These are phyloP conservation scores for Neurospora sp. DNA, from an alignment of 495 filamentous ascomycete genomes.

Conservation along the genomic window DNA sequence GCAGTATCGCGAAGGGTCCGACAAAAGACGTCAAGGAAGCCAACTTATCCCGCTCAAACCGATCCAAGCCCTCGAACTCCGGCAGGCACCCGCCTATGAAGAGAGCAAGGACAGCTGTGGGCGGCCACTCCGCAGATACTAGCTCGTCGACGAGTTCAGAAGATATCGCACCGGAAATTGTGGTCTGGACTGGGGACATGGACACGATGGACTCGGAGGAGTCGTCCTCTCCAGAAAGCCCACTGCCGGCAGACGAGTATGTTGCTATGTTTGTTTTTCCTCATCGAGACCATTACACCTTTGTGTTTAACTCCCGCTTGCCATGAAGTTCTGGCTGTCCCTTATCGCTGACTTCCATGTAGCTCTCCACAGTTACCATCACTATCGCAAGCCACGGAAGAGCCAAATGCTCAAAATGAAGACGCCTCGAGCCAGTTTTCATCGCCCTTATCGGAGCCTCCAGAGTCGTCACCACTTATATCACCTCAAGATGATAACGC, in stretches of 20 bases:
- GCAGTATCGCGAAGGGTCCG: slow-evolving; percentile 13
- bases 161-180: slow-evolving; percentile 27
- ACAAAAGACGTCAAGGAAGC: slow-evolving; percentile 8
- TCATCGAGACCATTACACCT: background rate
- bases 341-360: background rate
- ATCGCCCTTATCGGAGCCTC: slow-evolving; percentile 14
- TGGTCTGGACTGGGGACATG: slow-evolving; percentile 29
- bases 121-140: slow-evolving; percentile 5
- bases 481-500: background rate
- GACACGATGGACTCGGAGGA: slow-evolving; percentile 15
- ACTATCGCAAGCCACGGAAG: background rate
- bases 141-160: slow-evolving; percentile 4
- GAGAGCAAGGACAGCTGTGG: background rate
- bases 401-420: background rate
- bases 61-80: slow-evolving; percentile 6
- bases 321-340: background rate
- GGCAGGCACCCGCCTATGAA: slow-evolving; percentile 6
- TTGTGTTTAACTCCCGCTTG: background rate
- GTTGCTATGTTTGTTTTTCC: background rate
- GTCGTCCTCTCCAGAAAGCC: background rate
- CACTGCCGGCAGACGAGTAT: background rate
- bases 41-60: slow-evolving; percentile 12
- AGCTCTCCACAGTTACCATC: background rate
- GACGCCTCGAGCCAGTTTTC: background rate
- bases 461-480: background rate